phyloP scores from a whole-genome alignment of 2,329 filamentous ascomycete species.

The Colletotrichum chrysophilum region DNA sequence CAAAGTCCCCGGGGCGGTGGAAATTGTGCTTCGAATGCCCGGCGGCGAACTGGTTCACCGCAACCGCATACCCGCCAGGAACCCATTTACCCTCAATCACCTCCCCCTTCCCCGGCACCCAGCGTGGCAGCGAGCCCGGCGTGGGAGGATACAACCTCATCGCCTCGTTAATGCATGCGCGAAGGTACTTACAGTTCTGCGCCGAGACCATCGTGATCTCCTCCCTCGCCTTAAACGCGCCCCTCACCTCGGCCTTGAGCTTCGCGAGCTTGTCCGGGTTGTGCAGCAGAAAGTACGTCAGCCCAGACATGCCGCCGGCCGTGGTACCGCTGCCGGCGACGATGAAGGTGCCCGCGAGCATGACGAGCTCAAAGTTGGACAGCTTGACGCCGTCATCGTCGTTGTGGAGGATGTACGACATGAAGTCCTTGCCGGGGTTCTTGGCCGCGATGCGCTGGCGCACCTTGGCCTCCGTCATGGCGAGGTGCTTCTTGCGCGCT shows the following conservation, averaged over 20 bases:
- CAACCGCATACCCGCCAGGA: not conserved
- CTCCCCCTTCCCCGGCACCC: not conserved
- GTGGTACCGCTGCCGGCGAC: not conserved
- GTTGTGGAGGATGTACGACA: not conserved
- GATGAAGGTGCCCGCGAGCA: not conserved
- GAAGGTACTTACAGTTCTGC: not conserved
- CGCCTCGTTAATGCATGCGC: not conserved
- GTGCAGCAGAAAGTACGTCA: not conserved
- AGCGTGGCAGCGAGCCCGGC: not conserved
- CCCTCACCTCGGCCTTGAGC: not conserved
- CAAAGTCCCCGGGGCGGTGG: not conserved
- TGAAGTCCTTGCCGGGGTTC: not conserved
- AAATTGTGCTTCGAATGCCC: not conserved
- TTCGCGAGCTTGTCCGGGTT: not conserved
- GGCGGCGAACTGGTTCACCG: not conserved
- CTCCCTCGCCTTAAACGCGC: not conserved
- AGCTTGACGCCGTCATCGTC: not conserved
- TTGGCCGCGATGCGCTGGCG: not conserved
- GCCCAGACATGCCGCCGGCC: not conserved
- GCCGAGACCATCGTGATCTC: not conserved
- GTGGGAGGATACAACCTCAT: not conserved
- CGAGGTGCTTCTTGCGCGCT: not conserved
- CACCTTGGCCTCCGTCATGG: not conserved
- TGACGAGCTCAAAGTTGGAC: not conserved
- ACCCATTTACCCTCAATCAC: not conserved